A percentile compares a stretch with the other conserved stretches of the same genome.
Conservation (phyloP, 176 grass and related monocot genomes). For the Alloteropsis semialata region DNA sequence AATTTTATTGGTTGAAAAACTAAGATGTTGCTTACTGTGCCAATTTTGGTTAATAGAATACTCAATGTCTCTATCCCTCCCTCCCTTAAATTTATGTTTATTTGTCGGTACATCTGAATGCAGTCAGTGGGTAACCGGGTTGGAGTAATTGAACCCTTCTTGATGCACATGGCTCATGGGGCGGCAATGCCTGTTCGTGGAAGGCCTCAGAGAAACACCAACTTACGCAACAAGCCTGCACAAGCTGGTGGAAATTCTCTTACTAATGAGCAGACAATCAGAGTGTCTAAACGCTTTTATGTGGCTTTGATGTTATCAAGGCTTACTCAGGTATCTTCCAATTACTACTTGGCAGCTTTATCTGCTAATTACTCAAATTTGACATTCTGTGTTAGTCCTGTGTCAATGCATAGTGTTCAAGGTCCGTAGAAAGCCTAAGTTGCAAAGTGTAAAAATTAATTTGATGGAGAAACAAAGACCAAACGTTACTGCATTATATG, state of each 20-base stretch:
- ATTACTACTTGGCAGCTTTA: neutral
- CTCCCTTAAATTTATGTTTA: neutral
- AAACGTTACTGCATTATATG: neutral
- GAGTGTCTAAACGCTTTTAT: slow-evolving; percentile 92
- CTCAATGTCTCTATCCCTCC: neutral
- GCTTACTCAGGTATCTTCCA: slow-evolving; percentile 72
- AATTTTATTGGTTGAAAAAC: neutral
- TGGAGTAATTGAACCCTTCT: slow-evolving; percentile 83
- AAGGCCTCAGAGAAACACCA: slow-evolving; percentile 46
- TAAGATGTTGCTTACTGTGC: neutral
- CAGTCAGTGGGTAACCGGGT: slow-evolving; percentile 89
- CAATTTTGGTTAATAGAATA: slow-evolving; percentile 2
- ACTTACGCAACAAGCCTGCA: slow-evolving; percentile 13
- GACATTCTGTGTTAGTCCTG: neutral
- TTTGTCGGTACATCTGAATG: slow-evolving; percentile 25
- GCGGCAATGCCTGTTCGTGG: slow-evolving; percentile 51
- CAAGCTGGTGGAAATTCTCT: slow-evolving; percentile 29
- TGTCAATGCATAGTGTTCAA: neutral
- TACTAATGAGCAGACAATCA: slow-evolving; percentile 65
- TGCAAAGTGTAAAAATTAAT: neutral
- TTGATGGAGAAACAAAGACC: neutral
- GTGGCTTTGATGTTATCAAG: slow-evolving; percentile 91
- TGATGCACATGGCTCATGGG: slow-evolving; percentile 98
- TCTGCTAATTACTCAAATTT: neutral
- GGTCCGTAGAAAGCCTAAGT: neutral